Conservation (phyloP, 2,329 filamentous ascomycete genomes). For the Cadophora sp. region DNA sequence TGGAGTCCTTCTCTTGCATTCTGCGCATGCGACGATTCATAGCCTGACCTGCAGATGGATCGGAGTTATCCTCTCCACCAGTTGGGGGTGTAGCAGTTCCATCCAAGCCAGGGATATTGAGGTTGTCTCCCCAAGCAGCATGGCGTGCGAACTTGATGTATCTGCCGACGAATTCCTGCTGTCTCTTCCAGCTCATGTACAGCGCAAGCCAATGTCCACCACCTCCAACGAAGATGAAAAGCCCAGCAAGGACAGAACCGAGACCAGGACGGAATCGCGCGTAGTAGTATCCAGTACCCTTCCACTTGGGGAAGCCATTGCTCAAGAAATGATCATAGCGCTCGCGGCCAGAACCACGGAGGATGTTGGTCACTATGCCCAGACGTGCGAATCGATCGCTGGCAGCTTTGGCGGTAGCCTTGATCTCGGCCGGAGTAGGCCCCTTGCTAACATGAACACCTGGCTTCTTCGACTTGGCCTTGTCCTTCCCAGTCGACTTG, state of each 20-base stretch:
- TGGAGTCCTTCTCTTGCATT: conserved; percentile 84
- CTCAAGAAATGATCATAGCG: conserved; percentile 94
- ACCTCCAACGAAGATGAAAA: conserved; percentile 85
- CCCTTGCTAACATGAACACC: conserved; percentile 72
- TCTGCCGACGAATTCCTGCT: conserved; percentile 87
- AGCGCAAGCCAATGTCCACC: conserved; percentile 86
- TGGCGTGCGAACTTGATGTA: conserved; percentile 91
- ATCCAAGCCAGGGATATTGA: conserved; percentile 73
- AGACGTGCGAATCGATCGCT: conserved; percentile 84
- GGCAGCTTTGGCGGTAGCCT: conserved; percentile 79
- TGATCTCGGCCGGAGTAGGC: conserved; percentile 77
- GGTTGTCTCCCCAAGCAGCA: conserved; percentile 87
- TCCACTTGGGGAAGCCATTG: conserved; percentile 96
- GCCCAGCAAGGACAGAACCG: conserved; percentile 79
- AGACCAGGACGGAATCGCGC: conserved; percentile 89
- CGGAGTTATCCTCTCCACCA: conserved; percentile 54
- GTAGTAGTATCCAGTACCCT: conserved; percentile 99
- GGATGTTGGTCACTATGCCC: conserved; percentile 83
- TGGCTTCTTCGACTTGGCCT: conserved; percentile 59
- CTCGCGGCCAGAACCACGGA: conserved; percentile 79
- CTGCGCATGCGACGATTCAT: conserved; percentile 88
- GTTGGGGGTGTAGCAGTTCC: conserved; percentile 53
- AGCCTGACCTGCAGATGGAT: conserved; percentile 53
- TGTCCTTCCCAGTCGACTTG: conserved; percentile 60
- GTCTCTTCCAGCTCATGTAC: conserved; percentile 86